Evolutionary conservation across 2,329 filamentous ascomycete genomes (phyloP), one percentile per base, ranked within the genome.

Genomic region (Pyrenochaeta sp.): DNA sequence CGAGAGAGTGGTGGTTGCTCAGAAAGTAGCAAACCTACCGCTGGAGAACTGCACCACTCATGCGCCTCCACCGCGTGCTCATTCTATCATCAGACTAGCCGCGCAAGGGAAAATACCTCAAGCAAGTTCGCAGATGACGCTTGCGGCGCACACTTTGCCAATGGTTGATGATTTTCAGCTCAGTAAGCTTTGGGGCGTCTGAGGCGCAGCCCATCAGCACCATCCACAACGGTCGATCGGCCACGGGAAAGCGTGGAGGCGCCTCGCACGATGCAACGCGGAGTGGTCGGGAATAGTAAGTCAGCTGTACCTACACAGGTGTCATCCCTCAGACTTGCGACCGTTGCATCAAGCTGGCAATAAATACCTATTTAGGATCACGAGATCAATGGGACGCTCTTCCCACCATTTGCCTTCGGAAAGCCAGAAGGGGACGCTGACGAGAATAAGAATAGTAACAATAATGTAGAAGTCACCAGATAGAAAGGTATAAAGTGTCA

Each of bases 161-260:
- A 30, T 30, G 15, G 40, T 42, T 30, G 27, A n/a, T 23, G 7
- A 9, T 30, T 12, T 30, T 29, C 23, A 11, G 40, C 40, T 42
- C 40, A 42, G 40, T 42, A 29, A 42, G 40, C 40, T 42, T 42
- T 42, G 29, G 40, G 40, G 4, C 30, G 40, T 17, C 21, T 42
- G 40, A 42, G 40, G 40, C 40, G 40, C 40, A 42, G 40, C 32
- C 12, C 40, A 42, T 42, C 40, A 42, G 40, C 40, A 27, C 40
- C 40, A 30, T 17, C 39, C 39, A 29, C 39, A 41, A 41, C 39
- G 21, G 39, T 20, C 12, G 39, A 41, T 41, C 39, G 12, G n/a
- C 23, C 39, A 41, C 20, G 7, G 39, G 17, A 29, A 41, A 30
- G 10, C 39, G 27, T 29, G 20, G 39, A 7, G 11, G 12, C 39